Base-by-base conservation (phyloP, 2,329 filamentous ascomycete genomes). In the Ophiocordyceps camponoti-leonardi region DNA sequence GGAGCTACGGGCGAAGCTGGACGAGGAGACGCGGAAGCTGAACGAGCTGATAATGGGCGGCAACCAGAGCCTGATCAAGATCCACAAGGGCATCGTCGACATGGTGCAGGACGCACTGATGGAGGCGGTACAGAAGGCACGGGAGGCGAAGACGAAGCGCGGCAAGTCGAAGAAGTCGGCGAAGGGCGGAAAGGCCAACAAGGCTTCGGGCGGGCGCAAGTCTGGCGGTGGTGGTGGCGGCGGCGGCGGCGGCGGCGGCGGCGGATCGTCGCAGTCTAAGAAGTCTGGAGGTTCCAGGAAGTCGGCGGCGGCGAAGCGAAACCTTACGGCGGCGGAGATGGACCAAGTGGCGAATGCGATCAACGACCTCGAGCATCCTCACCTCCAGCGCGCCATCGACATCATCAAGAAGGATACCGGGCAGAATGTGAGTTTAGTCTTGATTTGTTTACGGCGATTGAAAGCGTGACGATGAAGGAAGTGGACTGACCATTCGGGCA, bases 391-490 rank as follows among this genome's bases (percentile, higher is more conserved):
- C 52, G 86, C 90, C 0, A 85, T 95, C 30, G 78, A 83, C 48
- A 88, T 96, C 50, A 96, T 98, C 58, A 86, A 93, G 60, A 78
- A 77, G 51, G 90, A 94, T 52, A 94, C 67, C 63, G 85, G 68
- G 67, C 85, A 65, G 69, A 82, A 70, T 70, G 92, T 67, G 73
- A 76, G 70, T 73, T n/a, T n/a, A n/a, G n/a, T n/a, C n/a, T n/a
- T n/a, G n/a, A n/a, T n/a, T n/a, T n/a, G n/a, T n/a, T n/a, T n/a
- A n/a, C n/a, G n/a, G n/a, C n/a, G n/a, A n/a, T n/a, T n/a, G n/a
- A 67, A 12, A 33, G 30, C 30, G 30, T 14, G 11, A 14, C 7
- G 4, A 12, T 8, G 4, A 2, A 8, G 16, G 4, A 14, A 33
- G 11, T 33, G 30, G 30, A 14, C 30, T 33, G 30, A 33, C 30